Conservation (phyloP, 2,329 filamentous ascomycete genomes). For the Xylariales sp. region DNA sequence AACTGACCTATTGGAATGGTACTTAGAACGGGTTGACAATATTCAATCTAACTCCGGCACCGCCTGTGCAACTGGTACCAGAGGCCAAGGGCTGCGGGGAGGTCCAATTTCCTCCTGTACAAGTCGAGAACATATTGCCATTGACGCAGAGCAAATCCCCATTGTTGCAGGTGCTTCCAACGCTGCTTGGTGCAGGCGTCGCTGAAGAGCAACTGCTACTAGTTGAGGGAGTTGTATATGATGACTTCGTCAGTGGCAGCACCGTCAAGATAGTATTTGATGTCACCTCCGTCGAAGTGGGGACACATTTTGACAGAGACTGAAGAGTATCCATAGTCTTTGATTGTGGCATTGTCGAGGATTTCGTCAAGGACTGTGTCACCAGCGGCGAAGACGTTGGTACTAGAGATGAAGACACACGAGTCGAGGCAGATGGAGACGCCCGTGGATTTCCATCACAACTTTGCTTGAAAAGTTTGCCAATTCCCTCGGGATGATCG, state of each 20-base stretch:
- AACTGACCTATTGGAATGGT: too few species aligned
- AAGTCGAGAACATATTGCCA: conserved; percentile 5
- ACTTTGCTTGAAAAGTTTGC: conserved; percentile 25
- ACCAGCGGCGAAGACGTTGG: not conserved
- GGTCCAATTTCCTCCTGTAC: conserved; percentile 4
- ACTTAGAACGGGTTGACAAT: conserved; percentile 3
- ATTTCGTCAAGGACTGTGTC: not conserved
- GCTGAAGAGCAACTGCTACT: too few species aligned
- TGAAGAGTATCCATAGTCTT: too few species aligned
- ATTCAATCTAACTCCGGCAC: conserved; percentile 1
- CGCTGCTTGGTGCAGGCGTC: too few species aligned
- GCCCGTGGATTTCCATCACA: conserved; percentile 26
- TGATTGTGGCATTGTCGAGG: not conserved
- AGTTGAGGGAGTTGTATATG: not conserved
- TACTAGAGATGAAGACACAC: not conserved
- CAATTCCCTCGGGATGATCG: conserved; percentile 31
- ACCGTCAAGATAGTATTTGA: too few species aligned
- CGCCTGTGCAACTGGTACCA: conserved; percentile 1
- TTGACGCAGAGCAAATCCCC: conserved; percentile 4
- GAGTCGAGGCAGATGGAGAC: not conserved
- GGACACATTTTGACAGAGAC: too few species aligned
- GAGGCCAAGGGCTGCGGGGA: not conserved
- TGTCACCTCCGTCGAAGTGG: too few species aligned
- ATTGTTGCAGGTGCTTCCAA: not conserved
- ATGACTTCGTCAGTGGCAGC: too few species aligned